Conservation (phyloP, 1,139 yeast species). For the Scheffersomyces illinoinensis region DNA sequence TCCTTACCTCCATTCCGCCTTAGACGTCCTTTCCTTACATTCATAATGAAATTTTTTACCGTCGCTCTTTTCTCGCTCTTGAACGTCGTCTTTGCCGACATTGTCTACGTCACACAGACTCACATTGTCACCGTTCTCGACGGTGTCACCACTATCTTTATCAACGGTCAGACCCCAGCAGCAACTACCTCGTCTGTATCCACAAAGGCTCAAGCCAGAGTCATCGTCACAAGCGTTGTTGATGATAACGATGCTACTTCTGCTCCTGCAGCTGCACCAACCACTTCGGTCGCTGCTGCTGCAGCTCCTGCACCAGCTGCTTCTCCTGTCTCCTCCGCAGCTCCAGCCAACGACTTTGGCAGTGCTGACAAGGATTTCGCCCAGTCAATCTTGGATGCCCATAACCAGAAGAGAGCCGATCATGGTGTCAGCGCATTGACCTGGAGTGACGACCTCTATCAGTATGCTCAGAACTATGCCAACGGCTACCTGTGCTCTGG, state of each 20-base stretch:
- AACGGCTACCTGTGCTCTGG: conserved; percentile 71
- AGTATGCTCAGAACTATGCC: conserved; percentile 71
- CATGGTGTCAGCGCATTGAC: conserved; percentile 61
- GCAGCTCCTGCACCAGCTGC: conserved; percentile 6
- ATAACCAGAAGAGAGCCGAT: conserved; percentile 66
- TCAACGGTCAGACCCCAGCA: neutral
- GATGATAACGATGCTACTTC: neutral
- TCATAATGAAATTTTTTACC: conserved; percentile 18
- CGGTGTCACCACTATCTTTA: conserved; percentile 5
- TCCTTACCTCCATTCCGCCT: conserved; percentile 1
- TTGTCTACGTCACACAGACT: conserved; percentile 25
- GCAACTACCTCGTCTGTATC: neutral
- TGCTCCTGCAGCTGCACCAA: conserved; percentile 2
- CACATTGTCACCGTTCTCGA: conserved; percentile 23
- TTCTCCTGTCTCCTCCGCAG: conserved; percentile 5
- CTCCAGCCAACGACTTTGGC: conserved; percentile 7
- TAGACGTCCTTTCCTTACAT: neutral
- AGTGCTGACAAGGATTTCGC: conserved; percentile 35
- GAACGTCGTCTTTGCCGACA: conserved; percentile 13
- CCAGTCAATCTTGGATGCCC: conserved; percentile 50
- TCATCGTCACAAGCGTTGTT: neutral
- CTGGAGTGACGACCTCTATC: conserved; percentile 67
- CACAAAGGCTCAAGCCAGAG: neutral
- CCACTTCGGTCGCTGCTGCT: conserved; percentile 2
- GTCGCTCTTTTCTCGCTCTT: conserved; percentile 13